These are phyloP conservation scores for Colletotrichum spaethianum DNA, from an alignment of 2,329 filamentous ascomycete species.

Conservation along the genomic window DNA sequence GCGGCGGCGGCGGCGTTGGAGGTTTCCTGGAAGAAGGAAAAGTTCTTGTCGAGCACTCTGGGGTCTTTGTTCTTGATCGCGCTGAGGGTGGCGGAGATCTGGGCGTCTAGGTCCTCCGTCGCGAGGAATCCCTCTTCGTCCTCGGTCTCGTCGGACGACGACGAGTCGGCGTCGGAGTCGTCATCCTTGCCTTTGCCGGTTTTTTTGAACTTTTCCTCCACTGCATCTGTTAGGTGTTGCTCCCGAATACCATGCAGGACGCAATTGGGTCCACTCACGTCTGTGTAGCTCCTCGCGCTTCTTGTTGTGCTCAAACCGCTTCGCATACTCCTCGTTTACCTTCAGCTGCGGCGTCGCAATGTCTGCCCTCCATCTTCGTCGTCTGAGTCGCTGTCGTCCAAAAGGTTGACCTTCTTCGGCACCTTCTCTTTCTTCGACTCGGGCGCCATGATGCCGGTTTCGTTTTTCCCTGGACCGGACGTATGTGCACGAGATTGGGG, in stretches of 20 bases:
- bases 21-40: constrained; percentile 79
- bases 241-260: neutral
- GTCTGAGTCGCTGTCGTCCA: constrained; percentile 70
- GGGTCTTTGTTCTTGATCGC: constrained; percentile 94
- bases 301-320: constrained; percentile 95
- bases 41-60: constrained; percentile 85
- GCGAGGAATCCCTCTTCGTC: constrained; percentile 92
- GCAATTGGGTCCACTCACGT: constrained; percentile 59
- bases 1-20: constrained; percentile 46
- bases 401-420: constrained; percentile 62
- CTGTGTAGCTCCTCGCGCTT: constrained; percentile 89
- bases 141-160: constrained; percentile 84
- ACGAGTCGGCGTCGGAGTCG: constrained; percentile 69
- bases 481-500: neutral
- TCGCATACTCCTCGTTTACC: constrained; percentile 92
- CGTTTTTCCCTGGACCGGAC: neutral
- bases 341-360: constrained; percentile 68
- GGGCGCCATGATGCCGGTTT: constrained; percentile 24
- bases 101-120: constrained; percentile 86
- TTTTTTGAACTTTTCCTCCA: constrained; percentile 87
- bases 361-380: constrained; percentile 58
- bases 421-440: constrained; percentile 32
- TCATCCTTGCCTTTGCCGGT: constrained; percentile 63
- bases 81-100: constrained; percentile 88
- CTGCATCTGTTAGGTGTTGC: constrained; percentile 56